A percentile compares a stretch with the other conserved stretches of the same genome.
phyloP scores from a whole-genome alignment of 371 early-diverging fungal species.

The Saksenaea oblongispora region DNA sequence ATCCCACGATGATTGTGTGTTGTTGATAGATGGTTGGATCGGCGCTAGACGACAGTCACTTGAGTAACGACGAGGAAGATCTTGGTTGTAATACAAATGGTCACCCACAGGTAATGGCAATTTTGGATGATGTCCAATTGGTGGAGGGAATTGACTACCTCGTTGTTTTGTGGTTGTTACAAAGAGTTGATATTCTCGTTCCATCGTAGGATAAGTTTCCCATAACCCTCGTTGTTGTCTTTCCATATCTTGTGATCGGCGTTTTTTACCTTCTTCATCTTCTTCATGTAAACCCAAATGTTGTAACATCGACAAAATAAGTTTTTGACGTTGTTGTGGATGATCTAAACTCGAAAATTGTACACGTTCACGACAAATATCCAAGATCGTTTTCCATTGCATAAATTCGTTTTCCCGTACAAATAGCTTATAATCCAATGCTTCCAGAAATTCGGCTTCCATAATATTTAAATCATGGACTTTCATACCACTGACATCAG shows the following conservation, averaged over 20 bases:
- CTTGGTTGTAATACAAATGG: neutral
- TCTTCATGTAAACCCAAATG: conserved; percentile 25
- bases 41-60: conserved; percentile 1
- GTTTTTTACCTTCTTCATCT: conserved; percentile 6
- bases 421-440: conserved; percentile 59
- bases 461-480: conserved; percentile 65
- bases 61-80: neutral
- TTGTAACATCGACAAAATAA: conserved; percentile 19
- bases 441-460: conserved; percentile 71
- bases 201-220: conserved; percentile 3
- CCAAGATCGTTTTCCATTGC: conserved; percentile 36
- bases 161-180: conserved; percentile 7
- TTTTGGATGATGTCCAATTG: conserved; percentile 1
- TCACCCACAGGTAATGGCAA: neutral
- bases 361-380: conserved; percentile 23
- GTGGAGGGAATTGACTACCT: neutral
- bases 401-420: conserved; percentile 60
- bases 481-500: conserved; percentile 67
- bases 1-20: neutral
- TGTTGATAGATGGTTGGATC: neutral
- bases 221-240: conserved; percentile 7
- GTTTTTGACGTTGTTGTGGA: conserved; percentile 23
- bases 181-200: conserved; percentile 4
- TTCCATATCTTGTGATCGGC: conserved; percentile 8
- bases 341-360: conserved; percentile 17